These are phyloP conservation scores for Corymbia calophylla DNA, from an alignment of 441 rosid species.

Conservation along the genomic window DNA sequence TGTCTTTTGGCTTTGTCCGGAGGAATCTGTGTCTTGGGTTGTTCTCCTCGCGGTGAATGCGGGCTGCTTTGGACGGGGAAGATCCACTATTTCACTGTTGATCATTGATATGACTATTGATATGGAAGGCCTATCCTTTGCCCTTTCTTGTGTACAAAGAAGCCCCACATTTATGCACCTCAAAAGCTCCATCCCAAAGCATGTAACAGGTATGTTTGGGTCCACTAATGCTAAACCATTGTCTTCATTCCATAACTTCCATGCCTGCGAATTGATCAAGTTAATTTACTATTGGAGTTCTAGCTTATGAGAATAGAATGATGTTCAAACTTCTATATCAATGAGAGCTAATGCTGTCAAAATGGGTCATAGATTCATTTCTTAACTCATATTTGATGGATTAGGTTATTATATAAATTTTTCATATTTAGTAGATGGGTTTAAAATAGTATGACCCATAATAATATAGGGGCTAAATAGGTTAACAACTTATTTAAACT, in stretches of 20 bases:
- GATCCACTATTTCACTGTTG: slow-evolving; percentile 28
- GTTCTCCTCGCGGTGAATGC: slow-evolving; percentile 1
- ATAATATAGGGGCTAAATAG: no score
- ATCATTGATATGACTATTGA: slow-evolving; percentile 39
- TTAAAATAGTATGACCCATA: no score
- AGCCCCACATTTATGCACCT: slow-evolving; percentile 59
- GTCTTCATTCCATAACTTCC: not conserved
- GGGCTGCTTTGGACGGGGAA: slow-evolving; percentile 25
- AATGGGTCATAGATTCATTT: no score
- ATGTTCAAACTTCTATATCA: not conserved
- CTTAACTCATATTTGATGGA: no score
- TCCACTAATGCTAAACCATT: slow-evolving; percentile 21
- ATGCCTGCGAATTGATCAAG: slow-evolving; percentile 29
- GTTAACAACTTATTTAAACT: no score
- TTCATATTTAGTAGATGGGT: no score
- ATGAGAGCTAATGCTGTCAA: slow-evolving; percentile 10
- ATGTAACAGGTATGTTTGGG: slow-evolving; percentile 5
- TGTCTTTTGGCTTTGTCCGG: not conserved
- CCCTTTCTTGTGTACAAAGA: slow-evolving; percentile 46
- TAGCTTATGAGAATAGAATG: not conserved
- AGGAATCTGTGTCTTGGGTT: not conserved
- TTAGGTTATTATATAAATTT: no score
- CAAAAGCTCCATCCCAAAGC: slow-evolving; percentile 11
- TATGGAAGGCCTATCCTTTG: slow-evolving; percentile 46
- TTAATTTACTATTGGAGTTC: not conserved